phyloP scores from a whole-genome alignment of 371 early-diverging fungal species.

The Encephalitozoon intestinalis region DNA sequence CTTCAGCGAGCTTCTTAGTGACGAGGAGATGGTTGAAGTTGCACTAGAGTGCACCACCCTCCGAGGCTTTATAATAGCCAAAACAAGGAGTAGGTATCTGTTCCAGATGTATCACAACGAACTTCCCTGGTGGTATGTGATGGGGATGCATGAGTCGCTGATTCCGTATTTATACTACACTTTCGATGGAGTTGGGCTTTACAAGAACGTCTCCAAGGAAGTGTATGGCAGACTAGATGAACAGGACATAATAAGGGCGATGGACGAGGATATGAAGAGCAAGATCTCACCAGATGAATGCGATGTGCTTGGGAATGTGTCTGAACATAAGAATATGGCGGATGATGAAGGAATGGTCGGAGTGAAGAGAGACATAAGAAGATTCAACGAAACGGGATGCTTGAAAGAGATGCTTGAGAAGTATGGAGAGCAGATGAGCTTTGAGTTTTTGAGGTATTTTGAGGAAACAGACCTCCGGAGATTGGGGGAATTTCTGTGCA shows the following conservation, averaged over 20 bases:
- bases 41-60: not conserved
- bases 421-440: not conserved
- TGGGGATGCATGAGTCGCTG: not conserved
- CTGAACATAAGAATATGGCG: too few relatives aligned
- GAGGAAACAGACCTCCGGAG: slow-evolving; percentile 69
- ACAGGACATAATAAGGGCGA: not conserved
- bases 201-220: not conserved
- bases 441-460: slow-evolving; percentile 65
- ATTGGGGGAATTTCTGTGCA: slow-evolving; percentile 76
- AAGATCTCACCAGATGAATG: not conserved
- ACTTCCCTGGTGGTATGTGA: slow-evolving; percentile 18
- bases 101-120: slow-evolving; percentile 12
- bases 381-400: not conserved
- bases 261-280: not conserved
- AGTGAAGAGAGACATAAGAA: not conserved
- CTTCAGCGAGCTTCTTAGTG: not conserved
- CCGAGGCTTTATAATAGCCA: not conserved
- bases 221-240: not conserved
- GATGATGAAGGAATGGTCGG: not conserved
- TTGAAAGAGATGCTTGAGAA: not conserved
- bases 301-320: not conserved
- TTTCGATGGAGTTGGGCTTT: slow-evolving; percentile 13
- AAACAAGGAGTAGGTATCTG: slow-evolving; percentile 13
- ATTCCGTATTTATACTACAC: slow-evolving; percentile 13
- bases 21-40: slow-evolving; percentile 6